phyloP scores from a whole-genome alignment of 2,329 filamentous ascomycete genomes.

The Nannizzia gypsea region DNA sequence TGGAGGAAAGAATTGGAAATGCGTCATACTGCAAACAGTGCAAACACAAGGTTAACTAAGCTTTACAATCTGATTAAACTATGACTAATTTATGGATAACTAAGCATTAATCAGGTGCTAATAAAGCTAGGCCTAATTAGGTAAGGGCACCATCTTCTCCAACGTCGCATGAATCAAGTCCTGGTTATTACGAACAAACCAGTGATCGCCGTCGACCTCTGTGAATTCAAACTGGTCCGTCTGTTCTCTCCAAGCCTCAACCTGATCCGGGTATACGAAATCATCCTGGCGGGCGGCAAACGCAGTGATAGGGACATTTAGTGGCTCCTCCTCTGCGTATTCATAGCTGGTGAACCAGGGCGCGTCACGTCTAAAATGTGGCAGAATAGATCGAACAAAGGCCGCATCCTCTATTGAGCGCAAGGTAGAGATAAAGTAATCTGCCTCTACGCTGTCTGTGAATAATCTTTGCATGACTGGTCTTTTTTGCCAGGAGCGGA shows the following conservation, averaged over 20 bases:
- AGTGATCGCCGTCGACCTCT: not conserved
- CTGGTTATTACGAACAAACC: not conserved
- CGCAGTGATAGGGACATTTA: not conserved
- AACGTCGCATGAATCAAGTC: not conserved
- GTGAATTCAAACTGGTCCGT: not conserved
- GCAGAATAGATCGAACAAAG: not conserved
- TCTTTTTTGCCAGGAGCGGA: not conserved
- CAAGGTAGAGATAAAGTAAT: not conserved
- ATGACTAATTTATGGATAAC: too few species aligned
- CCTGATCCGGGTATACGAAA: not conserved
- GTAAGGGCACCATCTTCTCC: not conserved
- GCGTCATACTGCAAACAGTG: too few species aligned
- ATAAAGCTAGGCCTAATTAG: not conserved
- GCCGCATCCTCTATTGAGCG: not conserved
- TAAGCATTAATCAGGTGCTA: too few species aligned
- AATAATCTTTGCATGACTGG: not conserved
- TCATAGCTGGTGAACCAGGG: not conserved
- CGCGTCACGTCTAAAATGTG: not conserved
- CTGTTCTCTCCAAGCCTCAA: not conserved
- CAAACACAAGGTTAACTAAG: too few species aligned
- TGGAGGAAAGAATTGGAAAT: too few species aligned
- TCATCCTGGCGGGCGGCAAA: not conserved
- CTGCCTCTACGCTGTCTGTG: not conserved
- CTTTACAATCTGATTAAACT: too few species aligned
- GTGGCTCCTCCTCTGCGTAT: not conserved